Percentiles rank a stretch among this genome's conserved stretches.
These are phyloP conservation scores for Botryotinia globosa DNA, from an alignment of 2,329 filamentous ascomycete species.

Conservation along the genomic window DNA sequence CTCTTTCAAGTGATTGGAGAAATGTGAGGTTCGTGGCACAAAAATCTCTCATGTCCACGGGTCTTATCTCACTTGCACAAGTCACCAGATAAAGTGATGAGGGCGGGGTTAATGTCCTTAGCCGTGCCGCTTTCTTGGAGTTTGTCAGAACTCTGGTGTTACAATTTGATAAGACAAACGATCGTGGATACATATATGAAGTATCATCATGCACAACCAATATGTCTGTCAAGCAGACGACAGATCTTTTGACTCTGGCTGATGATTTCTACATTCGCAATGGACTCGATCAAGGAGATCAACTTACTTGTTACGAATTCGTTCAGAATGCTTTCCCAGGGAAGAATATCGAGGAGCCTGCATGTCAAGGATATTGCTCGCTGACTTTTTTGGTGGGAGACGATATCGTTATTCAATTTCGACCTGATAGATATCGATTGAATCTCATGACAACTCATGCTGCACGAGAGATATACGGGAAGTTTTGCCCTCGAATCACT, in stretches of 20 bases:
- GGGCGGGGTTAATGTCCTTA: conserved; percentile 17
- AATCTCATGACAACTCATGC: conserved; percentile 41
- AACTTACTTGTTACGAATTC: conserved; percentile 38
- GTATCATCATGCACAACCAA: background rate
- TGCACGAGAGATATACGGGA: conserved; percentile 44
- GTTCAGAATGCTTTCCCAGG: conserved; percentile 38
- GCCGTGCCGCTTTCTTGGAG: conserved; percentile 10
- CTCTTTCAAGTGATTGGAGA: background rate
- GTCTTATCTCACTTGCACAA: background rate
- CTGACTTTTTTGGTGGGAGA: conserved; percentile 46
- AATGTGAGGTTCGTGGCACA: background rate
- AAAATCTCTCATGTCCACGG: background rate
- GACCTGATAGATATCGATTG: conserved; percentile 45
- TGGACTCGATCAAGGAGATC: conserved; percentile 27
- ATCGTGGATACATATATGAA: conserved; percentile 7
- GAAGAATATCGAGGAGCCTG: conserved; percentile 37
- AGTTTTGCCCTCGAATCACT: conserved; percentile 44
- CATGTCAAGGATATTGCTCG: conserved; percentile 52
- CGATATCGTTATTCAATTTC: conserved; percentile 48
- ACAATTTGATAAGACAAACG: background rate
- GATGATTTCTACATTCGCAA: conserved; percentile 33
- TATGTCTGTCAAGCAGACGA: conserved; percentile 12
- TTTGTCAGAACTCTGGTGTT: background rate
- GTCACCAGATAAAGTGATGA: background rate
- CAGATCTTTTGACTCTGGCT: conserved; percentile 18